Base-by-base conservation (phyloP, 106 monocot genomes). In the Allium fistulosum region DNA sequence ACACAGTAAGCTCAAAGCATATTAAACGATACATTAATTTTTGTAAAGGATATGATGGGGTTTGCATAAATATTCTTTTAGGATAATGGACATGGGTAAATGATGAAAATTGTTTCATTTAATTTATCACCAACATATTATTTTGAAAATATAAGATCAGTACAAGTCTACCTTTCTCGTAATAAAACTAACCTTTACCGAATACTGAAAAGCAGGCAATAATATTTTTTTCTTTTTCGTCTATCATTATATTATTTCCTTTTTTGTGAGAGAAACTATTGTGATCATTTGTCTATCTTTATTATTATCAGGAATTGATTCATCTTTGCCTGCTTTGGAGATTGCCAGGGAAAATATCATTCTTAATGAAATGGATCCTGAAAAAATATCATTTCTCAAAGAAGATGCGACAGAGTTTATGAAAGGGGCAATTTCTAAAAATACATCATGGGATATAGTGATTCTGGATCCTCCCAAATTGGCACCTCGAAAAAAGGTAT, bases 381-480 rank as follows among this genome's bases (percentile, higher is more conserved):
- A 15, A 59, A 88, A 61, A 46, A 77, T 92, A 18, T 92, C 92
- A 56, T 97, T 97, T 77, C 47, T 82, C 22, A 89, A 65, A 81
- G 92, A 82, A 77, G 96, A 97, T 84, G 92, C 86, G 66, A 84
- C 76, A 63, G 84, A 78, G 28, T 97, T 89, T 73, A 92, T 92
- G 96, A 97, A 87, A 71, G 62, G 66, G 37, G 86, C 96, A 78
- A 72, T 72, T 37, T 82, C 80, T 48, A 80, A 76, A 74, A 69
- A 97, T 69, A 80, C 87, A 66, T 56, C 68, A 46, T 97, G 91
- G 92, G 96, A 92, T 77, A 48, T 97, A 49, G 87, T 97, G 52
- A 87, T 97, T 68, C 71, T 97, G 67, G 96, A 92, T 75, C 96
- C 96, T 82, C 92, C 96, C 72, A 97, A 95, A 66, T 74, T 95